phyloP scores from a whole-genome alignment of 2,329 filamentous ascomycete genomes.

The Neophaeococcomyces aloes region DNA sequence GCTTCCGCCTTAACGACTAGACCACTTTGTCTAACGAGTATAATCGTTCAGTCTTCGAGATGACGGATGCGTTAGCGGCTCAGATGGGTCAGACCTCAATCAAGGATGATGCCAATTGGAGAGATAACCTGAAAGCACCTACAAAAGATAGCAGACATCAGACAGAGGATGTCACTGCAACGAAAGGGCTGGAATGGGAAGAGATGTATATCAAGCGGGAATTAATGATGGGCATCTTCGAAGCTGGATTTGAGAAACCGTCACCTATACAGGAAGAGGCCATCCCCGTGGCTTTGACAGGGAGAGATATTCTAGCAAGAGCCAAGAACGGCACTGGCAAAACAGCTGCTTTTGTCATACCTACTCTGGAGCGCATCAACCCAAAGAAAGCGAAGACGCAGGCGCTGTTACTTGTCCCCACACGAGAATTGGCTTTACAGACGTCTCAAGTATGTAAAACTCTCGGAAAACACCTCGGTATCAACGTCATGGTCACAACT shows the following conservation, averaged over 20 bases:
- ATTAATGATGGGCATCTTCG: constrained; percentile 97
- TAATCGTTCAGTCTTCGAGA: constrained; percentile 20
- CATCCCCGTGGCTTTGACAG: constrained; percentile 90
- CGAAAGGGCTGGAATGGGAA: constrained; percentile 95
- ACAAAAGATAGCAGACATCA: constrained; percentile 40
- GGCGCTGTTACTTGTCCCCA: constrained; percentile 90
- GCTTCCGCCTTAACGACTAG: too few relatives aligned
- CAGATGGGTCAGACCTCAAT: constrained; percentile 36
- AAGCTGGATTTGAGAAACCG: constrained; percentile 96
- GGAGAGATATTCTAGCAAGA: constrained; percentile 86
- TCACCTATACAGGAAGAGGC: constrained; percentile 99
- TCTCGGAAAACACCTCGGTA: constrained; percentile 86
- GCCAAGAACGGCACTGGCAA: constrained; percentile 99
- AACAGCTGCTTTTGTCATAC: constrained; percentile 95
- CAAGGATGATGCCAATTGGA: constrained; percentile 33
- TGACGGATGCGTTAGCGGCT: constrained; percentile 36
- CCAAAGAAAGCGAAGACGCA: constrained; percentile 94
- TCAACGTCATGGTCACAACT: constrained; percentile 99
- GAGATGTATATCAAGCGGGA: constrained; percentile 92
- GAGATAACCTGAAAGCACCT: constrained; percentile 36
- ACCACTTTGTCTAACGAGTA: too few relatives aligned
- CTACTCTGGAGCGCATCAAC: constrained; percentile 89
- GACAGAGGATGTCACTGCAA: constrained; percentile 81
- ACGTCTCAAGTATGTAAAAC: constrained; percentile 99
- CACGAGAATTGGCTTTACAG: constrained; percentile 91